Evolutionary conservation across 352 stramenopile species (phyloP).

Genomic region (Achlya hypogyna): DNA sequence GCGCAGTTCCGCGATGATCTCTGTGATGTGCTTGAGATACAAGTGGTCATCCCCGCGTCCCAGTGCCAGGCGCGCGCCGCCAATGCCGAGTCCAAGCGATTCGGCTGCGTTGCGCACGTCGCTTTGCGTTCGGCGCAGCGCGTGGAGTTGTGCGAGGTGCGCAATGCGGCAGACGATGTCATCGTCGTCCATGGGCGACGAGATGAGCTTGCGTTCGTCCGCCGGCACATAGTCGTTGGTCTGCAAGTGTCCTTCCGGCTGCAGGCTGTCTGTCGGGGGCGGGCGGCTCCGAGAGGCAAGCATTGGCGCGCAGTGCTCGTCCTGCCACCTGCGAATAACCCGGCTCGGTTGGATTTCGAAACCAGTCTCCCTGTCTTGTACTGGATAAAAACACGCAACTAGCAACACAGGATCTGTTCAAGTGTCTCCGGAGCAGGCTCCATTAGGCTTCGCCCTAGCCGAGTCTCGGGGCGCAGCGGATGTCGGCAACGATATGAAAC

Average conservation of each 20-base stretch:
- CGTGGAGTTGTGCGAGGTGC: not conserved
- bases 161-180: not conserved
- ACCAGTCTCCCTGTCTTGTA: not conserved
- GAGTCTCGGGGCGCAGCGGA: slow-evolving; percentile 30
- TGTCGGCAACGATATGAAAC: slow-evolving; percentile 83
- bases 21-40: not conserved
- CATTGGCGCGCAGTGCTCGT: not conserved
- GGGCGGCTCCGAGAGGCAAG: not conserved
- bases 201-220: not conserved
- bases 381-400: not conserved
- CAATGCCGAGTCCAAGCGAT: not conserved
- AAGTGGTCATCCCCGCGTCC: not conserved
- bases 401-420: not conserved
- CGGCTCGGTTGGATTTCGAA: not conserved
- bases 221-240: not conserved
- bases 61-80: too few relatives aligned
- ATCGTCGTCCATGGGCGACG: not conserved
- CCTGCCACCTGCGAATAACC: not conserved
- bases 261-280: too few relatives aligned
- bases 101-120: not conserved
- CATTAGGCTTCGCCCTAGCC: too few relatives aligned
- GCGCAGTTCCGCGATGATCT: not conserved
- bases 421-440: too few relatives aligned
- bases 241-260: too few relatives aligned
- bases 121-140: not conserved